Evolutionary conservation across 2,329 filamentous ascomycete genomes (phyloP).

Genomic region (Coniella vitis): DNA sequence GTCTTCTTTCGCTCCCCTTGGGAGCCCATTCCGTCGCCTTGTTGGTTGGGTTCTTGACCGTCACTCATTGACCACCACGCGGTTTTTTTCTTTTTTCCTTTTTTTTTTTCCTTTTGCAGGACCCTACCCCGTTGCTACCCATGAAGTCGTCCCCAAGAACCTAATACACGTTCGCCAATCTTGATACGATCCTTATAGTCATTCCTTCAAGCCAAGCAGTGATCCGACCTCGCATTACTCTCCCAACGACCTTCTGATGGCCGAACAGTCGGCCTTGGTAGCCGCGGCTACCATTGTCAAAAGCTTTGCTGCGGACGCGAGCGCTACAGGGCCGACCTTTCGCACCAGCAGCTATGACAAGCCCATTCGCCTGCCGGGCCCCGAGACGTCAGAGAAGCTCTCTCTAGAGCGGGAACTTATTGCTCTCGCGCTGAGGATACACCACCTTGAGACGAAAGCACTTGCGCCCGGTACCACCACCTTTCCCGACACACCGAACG

Average conservation of each 20-base stretch:
- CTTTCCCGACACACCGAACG: slow-evolving; percentile 77
- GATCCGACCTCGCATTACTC: slow-evolving; percentile 6
- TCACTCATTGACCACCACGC: slow-evolving; percentile 8
- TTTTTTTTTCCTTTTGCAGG: too few relatives aligned
- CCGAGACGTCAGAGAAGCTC: slow-evolving; percentile 66
- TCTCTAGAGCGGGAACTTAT: slow-evolving; percentile 77
- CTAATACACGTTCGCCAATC: slow-evolving; percentile 6
- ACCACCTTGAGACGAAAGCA: slow-evolving; percentile 75
- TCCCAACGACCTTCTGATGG: slow-evolving; percentile 29
- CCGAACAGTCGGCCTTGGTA: slow-evolving; percentile 48
- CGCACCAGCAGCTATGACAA: slow-evolving; percentile 30
- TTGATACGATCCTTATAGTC: slow-evolving; percentile 4
- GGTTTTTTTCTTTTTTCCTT: too few relatives aligned
- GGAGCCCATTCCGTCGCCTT: slow-evolving; percentile 2
- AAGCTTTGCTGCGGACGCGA: slow-evolving; percentile 40
- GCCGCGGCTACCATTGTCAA: slow-evolving; percentile 48
- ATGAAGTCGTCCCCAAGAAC: slow-evolving; percentile 12
- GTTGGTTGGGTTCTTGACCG: slow-evolving; percentile 7
- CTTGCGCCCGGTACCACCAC: slow-evolving; percentile 46
- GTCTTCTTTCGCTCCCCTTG: not conserved
- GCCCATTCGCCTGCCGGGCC: slow-evolving; percentile 68
- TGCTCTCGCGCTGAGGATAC: slow-evolving; percentile 69
- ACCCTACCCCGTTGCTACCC: not conserved
- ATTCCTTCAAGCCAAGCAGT: slow-evolving; percentile 2
- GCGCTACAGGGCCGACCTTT: slow-evolving; percentile 30